A percentile compares a stretch with the other conserved stretches of the same genome.
Conservation (phyloP, 2,329 filamentous ascomycete species). For the Scleromitrula shiraiana region DNA sequence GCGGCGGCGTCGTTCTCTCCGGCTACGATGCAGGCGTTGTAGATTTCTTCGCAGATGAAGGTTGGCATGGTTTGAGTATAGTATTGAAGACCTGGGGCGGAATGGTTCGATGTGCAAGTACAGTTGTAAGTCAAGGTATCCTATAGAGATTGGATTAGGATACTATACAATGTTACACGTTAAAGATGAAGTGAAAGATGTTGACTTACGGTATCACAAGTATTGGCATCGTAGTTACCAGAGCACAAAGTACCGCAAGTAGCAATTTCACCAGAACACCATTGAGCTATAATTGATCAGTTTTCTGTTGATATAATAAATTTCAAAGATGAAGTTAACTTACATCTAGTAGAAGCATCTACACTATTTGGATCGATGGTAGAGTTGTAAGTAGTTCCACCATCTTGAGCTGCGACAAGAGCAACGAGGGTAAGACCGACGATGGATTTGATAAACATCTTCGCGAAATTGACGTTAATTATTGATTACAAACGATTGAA, state of each 20-base stretch:
- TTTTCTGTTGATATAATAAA: neutral
- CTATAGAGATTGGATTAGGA: slow-evolving; percentile 28
- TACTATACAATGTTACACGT: neutral
- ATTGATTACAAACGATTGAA: slow-evolving; percentile 3
- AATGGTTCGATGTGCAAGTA: slow-evolving; percentile 45
- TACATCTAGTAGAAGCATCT: slow-evolving; percentile 16
- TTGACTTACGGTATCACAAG: slow-evolving; percentile 47
- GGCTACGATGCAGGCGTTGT: slow-evolving; percentile 37
- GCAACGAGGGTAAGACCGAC: slow-evolving; percentile 24
- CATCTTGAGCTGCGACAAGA: slow-evolving; percentile 16
- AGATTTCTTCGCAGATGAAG: slow-evolving; percentile 50
- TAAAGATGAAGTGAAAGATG: neutral
- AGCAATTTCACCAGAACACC: slow-evolving; percentile 52
- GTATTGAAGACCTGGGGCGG: slow-evolving; percentile 43
- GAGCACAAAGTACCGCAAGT: slow-evolving; percentile 53
- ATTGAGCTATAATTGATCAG: slow-evolving; percentile 34
- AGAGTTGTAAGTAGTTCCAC: slow-evolving; percentile 16
- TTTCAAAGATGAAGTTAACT: slow-evolving; percentile 3
- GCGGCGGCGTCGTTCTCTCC: slow-evolving; percentile 38
- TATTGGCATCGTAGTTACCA: slow-evolving; percentile 39
- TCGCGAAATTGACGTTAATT: slow-evolving; percentile 6
- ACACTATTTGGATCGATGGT: slow-evolving; percentile 24
- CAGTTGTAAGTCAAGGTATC: slow-evolving; percentile 46
- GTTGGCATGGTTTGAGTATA: slow-evolving; percentile 52
- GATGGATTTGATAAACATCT: slow-evolving; percentile 26